These are phyloP conservation scores for Xerocomellus amylosporus DNA, from an alignment of 768 basidiomycete genomes.

Conservation along the genomic window DNA sequence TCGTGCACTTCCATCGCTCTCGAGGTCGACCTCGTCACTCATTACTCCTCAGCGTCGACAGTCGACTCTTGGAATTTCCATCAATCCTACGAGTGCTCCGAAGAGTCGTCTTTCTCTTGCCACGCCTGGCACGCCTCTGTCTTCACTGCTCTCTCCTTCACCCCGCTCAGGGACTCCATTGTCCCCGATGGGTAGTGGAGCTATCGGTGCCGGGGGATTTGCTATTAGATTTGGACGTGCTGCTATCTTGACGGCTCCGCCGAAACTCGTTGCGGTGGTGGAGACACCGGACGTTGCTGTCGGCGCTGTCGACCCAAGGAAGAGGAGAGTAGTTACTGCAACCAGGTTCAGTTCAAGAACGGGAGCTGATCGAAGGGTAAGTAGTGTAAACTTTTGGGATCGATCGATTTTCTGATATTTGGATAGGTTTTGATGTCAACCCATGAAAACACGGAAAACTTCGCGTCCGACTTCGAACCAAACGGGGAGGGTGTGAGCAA, in stretches of 20 bases:
- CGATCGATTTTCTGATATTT: neutral
- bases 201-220: conserved; percentile 35
- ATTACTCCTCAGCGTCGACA: conserved; percentile 41
- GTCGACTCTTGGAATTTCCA: conserved; percentile 33
- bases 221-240: conserved; percentile 61
- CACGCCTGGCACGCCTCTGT: conserved; percentile 40
- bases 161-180: conserved; percentile 35
- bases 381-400: conserved; percentile 25
- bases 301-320: conserved; percentile 81
- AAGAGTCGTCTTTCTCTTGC: conserved; percentile 46
- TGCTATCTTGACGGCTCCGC: conserved; percentile 78
- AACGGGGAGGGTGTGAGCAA: neutral
- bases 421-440: conserved; percentile 79
- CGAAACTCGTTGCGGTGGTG: conserved; percentile 76
- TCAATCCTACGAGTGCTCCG: conserved; percentile 33
- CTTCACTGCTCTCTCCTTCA: conserved; percentile 30
- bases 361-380: conserved; percentile 78
- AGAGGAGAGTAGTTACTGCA: conserved; percentile 81
- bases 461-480: conserved; percentile 12
- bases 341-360: conserved; percentile 82
- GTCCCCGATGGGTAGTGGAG: conserved; percentile 25
- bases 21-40: conserved; percentile 50
- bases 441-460: conserved; percentile 55
- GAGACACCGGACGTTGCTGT: conserved; percentile 89
- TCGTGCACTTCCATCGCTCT: conserved; percentile 50